phyloP scores from a whole-genome alignment of 768 basidiomycete species.

The Botryobasidium botryosum region DNA sequence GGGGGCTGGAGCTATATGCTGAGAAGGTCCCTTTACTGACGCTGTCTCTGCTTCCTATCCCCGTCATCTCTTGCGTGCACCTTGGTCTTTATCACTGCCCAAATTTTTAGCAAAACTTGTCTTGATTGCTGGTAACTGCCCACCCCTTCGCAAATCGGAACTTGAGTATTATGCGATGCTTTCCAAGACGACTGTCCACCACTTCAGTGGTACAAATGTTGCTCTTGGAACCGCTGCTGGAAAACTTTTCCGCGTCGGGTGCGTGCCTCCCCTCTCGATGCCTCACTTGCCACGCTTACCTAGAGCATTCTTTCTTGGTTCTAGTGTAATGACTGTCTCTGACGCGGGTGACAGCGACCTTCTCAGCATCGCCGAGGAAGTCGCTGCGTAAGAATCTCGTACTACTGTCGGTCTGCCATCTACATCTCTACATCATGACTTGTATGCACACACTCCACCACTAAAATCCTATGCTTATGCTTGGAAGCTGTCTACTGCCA shows the following conservation, averaged over 20 bases:
- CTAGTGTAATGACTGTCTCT: constrained; percentile 89
- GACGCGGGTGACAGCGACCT: constrained; percentile 96
- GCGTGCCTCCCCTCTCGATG: constrained; percentile 16
- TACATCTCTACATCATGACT: too few species aligned
- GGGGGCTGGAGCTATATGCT: constrained; percentile 97
- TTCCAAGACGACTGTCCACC: constrained; percentile 96
- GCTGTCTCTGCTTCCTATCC: constrained; percentile 16
- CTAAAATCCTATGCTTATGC: too few species aligned
- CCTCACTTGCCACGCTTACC: background rate
- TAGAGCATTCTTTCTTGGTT: constrained; percentile 3
- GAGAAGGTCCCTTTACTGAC: constrained; percentile 89
- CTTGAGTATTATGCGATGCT: constrained; percentile 99
- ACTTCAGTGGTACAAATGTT: constrained; percentile 95
- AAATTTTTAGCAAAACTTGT: constrained; percentile 78
- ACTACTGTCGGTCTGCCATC: constrained; percentile 1
- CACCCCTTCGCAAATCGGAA: constrained; percentile 97
- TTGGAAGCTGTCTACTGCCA: too few species aligned
- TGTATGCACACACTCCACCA: too few species aligned
- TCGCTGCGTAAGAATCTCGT: constrained; percentile 32
- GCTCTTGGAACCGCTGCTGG: constrained; percentile 97
- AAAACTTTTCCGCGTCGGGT: constrained; percentile 98
- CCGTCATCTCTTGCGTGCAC: constrained; percentile 8
- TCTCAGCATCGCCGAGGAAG: constrained; percentile 67
- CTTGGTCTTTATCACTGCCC: background rate
- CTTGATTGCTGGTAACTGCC: constrained; percentile 97